A percentile compares a stretch with the other conserved stretches of the same genome.
phyloP scores from a whole-genome alignment of 2,329 filamentous ascomycete species.

The Aspergillus pseudoterreus region DNA sequence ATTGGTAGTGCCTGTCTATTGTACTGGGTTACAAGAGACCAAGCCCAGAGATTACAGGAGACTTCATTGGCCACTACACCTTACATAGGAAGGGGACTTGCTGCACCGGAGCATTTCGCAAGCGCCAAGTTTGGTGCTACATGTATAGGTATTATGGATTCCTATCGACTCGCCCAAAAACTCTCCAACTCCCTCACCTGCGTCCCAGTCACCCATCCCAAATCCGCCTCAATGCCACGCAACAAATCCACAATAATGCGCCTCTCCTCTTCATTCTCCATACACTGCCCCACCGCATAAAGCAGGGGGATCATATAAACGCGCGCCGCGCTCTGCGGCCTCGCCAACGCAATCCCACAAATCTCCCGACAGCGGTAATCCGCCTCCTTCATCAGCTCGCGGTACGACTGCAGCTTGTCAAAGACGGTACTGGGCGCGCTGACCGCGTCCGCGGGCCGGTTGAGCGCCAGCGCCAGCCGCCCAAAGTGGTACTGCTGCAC shows the following conservation, averaged over 20 bases:
- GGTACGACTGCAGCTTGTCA: conserved; percentile 54
- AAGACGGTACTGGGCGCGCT: conserved; percentile 51
- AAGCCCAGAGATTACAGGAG: too few species aligned
- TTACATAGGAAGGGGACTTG: too few species aligned
- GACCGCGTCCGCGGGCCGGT: conserved; percentile 56
- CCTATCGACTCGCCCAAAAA: conserved; percentile 23
- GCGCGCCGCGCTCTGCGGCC: conserved; percentile 54
- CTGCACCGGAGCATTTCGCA: too few species aligned
- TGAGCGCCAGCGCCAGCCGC: conserved; percentile 58
- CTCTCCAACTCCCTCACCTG: conserved; percentile 47
- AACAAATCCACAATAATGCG: conserved; percentile 54
- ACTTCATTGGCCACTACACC: too few species aligned
- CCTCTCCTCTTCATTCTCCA: conserved; percentile 51
- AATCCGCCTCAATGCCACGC: conserved; percentile 56
- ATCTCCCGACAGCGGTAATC: conserved; percentile 57
- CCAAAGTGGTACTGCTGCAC: conserved; percentile 66
- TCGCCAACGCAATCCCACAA: conserved; percentile 54
- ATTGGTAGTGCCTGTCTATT: too few species aligned
- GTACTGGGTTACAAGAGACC: too few species aligned
- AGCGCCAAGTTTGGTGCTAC: too few species aligned
- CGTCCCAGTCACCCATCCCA: conserved; percentile 59
- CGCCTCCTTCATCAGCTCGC: conserved; percentile 53
- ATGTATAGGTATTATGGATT: too few species aligned
- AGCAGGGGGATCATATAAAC: conserved; percentile 57
- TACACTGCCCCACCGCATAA: conserved; percentile 58